A percentile compares a stretch with the other conserved stretches of the same genome.
These are phyloP conservation scores for Penicillium parvum DNA, from an alignment of 495 filamentous ascomycete genomes.

Conservation along the genomic window DNA sequence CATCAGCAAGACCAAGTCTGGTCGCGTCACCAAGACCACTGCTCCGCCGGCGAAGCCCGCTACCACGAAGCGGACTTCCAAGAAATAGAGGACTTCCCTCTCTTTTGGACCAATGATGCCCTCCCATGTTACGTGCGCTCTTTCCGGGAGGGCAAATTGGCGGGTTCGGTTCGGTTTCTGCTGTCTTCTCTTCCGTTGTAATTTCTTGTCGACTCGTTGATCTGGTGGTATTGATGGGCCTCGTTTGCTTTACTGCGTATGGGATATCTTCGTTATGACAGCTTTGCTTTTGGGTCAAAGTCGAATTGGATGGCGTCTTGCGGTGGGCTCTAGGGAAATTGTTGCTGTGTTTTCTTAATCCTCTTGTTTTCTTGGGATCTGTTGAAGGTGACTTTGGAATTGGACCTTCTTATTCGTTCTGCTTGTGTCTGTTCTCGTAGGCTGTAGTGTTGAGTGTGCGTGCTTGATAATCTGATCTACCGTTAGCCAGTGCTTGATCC, in stretches of 20 bases:
- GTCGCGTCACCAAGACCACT: conserved; percentile 77
- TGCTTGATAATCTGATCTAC: no score
- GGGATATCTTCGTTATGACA: conserved; percentile 36
- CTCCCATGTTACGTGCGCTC: conserved; percentile 30
- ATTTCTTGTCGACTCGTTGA: conserved; percentile 29
- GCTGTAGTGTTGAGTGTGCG: no score
- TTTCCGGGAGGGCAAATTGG: conserved; percentile 18
- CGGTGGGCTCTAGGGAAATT: conserved; percentile 40
- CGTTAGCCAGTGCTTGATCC: no score
- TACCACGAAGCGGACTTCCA: conserved; percentile 57
- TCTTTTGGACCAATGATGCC: conserved; percentile 17
- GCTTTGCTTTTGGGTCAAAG: conserved; percentile 26
- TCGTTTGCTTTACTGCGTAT: conserved; percentile 32
- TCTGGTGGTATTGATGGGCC: conserved; percentile 26
- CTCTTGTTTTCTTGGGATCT: conserved; percentile 1
- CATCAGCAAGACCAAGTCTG: conserved; percentile 84
- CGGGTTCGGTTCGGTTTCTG: conserved; percentile 5
- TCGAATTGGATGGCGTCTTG: conserved; percentile 40
- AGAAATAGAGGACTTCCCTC: conserved; percentile 39
- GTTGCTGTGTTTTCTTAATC: conserved; percentile 15
- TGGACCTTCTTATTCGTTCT: conserved; percentile 11
- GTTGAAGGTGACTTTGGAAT: conserved; percentile 5
- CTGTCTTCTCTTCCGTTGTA: conserved; percentile 25
- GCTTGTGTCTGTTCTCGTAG: no score
- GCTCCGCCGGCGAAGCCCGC: conserved; percentile 46